A percentile compares a stretch with the other conserved stretches of the same genome.
Evolutionary conservation across 2,329 filamentous ascomycete species (phyloP).

Genomic region (Zasmidium cellare): DNA sequence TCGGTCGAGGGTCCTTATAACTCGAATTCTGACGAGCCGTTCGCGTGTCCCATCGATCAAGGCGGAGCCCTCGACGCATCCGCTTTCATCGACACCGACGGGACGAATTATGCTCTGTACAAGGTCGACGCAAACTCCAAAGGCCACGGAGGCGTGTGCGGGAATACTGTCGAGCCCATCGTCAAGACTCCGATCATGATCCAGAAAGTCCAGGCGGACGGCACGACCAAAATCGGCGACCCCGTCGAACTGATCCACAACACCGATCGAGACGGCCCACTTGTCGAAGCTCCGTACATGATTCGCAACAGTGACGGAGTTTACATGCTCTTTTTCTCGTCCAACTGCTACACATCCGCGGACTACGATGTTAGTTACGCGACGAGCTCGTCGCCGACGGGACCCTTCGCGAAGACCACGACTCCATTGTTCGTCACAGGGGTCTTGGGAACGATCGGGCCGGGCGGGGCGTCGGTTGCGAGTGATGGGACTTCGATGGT

Average conservation of each 20-base stretch:
- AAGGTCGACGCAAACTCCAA: constrained; percentile 32
- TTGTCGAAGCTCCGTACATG: constrained; percentile 31
- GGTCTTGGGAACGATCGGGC: constrained; percentile 28
- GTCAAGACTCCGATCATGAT: constrained; percentile 29
- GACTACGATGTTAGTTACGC: constrained; percentile 18
- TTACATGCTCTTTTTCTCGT: constrained; percentile 31
- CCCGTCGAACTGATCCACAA: constrained; percentile 25
- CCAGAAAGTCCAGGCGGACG: constrained; percentile 28
- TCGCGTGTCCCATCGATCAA: constrained; percentile 28
- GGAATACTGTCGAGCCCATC: constrained; percentile 24
- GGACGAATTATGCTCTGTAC: constrained; percentile 28
- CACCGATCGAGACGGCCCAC: constrained; percentile 24
- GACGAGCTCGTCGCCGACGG: constrained; percentile 9
- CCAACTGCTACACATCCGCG: constrained; percentile 26
- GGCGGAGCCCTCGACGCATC: constrained; percentile 33
- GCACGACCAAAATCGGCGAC: constrained; percentile 23
- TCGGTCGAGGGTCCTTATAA: constrained; percentile 28
- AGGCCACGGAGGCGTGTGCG: constrained; percentile 28
- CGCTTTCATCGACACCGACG: constrained; percentile 27
- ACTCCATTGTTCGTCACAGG: constrained; percentile 16
- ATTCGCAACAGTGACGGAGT: constrained; percentile 19
- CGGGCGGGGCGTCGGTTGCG: constrained; percentile 15
- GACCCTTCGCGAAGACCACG: constrained; percentile 13
- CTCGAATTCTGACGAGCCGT: constrained; percentile 21
- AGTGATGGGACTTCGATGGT: constrained; percentile 14